phyloP scores from a whole-genome alignment of 73 alveolate species.

The Stentor roeselii region DNA sequence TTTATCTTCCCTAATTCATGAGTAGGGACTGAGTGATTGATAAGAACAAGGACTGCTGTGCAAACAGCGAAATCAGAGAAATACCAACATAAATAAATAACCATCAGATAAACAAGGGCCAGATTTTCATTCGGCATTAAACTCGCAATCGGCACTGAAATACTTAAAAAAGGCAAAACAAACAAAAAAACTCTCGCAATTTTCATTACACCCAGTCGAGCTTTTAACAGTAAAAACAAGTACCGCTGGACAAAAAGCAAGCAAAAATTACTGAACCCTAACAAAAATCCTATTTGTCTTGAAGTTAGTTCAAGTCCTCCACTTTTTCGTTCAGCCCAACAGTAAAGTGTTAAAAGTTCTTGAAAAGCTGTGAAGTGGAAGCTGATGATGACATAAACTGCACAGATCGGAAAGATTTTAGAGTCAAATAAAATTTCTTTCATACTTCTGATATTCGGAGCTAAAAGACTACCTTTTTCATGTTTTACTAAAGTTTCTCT shows the following conservation, averaged over 20 bases:
- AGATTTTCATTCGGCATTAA: not conserved
- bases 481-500: conserved; percentile 3
- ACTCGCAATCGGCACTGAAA: not conserved
- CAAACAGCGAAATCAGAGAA: not conserved
- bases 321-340: not conserved
- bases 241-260: not conserved
- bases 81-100: not conserved
- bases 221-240: not conserved
- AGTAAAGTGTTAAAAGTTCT: not conserved
- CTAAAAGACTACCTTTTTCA: not conserved
- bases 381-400: not conserved
- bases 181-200: not conserved
- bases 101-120: not conserved
- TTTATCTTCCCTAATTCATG: not conserved
- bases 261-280: not conserved
- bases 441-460: not conserved
- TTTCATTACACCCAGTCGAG: not conserved
- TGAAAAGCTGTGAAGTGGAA: conserved; percentile 12
- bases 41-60: not conserved
- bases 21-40: not conserved
- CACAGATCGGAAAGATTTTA: not conserved
- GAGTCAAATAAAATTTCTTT: not conserved
- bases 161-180: not conserved
- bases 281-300: not conserved
- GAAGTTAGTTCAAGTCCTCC: conserved; percentile 10